phyloP scores from a whole-genome alignment of 176 grass and related monocot genomes.

The Eremochloa ophiuroides region DNA sequence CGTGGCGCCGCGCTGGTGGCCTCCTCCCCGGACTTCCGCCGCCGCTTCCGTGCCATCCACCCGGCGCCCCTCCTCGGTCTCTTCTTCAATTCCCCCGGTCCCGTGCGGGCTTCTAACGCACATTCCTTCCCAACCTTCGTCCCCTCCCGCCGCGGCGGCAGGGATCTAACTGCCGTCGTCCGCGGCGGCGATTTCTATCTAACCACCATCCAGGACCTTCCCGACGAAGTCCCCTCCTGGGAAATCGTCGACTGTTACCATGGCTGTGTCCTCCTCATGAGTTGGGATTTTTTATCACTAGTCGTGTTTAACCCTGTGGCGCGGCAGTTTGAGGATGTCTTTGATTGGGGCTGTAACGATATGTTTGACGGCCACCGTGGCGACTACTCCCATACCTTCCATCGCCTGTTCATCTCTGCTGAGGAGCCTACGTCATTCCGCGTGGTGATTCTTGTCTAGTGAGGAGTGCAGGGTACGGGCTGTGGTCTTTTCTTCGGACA shows the following conservation, averaged over 20 bases:
- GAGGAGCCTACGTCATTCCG: not conserved
- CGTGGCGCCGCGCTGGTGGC: constrained; percentile 5
- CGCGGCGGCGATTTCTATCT: constrained; percentile 23
- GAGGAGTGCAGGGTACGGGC: not conserved
- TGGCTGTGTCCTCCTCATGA: constrained; percentile 5
- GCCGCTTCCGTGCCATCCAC: not conserved
- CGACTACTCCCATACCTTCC: not conserved
- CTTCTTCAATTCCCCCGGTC: not conserved
- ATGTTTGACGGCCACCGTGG: not conserved
- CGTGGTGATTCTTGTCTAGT: not conserved
- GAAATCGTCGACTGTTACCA: not conserved
- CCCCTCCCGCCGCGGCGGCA: not conserved
- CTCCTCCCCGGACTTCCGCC: not conserved
- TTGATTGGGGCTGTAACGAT: not conserved
- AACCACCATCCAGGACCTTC: not conserved
- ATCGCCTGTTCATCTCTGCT: not conserved
- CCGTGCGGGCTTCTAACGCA: too few relatives aligned
- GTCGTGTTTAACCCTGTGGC: not conserved
- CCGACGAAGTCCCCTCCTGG: not conserved
- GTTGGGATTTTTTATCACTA: not conserved
- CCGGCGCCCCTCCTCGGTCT: constrained; percentile 5
- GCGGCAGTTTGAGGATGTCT: not conserved
- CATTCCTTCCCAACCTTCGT: not conserved
- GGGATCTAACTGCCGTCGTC: not conserved
- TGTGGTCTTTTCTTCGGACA: not conserved